These are phyloP conservation scores for Nannizziopsis barbatae DNA, from an alignment of 2,329 filamentous ascomycete species.

Conservation along the genomic window DNA sequence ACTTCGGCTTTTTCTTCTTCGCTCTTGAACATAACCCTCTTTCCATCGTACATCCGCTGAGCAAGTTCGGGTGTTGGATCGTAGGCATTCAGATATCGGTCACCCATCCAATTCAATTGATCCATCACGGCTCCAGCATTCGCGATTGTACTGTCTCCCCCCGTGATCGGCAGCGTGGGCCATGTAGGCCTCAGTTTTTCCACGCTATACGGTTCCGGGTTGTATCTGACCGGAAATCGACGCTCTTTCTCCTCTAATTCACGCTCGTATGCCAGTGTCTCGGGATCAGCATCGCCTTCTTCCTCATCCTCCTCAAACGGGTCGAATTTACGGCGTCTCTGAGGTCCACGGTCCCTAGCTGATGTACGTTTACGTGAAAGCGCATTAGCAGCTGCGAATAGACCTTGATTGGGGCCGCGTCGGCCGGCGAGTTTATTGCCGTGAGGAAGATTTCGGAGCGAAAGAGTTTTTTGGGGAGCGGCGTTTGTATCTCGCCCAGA, in stretches of 20 bases:
- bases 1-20: slow-evolving; percentile 30
- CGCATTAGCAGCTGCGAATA: slow-evolving; percentile 3
- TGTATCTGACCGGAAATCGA: slow-evolving; percentile 27
- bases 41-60: slow-evolving; percentile 27
- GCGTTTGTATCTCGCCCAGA: neutral
- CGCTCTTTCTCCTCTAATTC: slow-evolving; percentile 24
- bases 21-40: slow-evolving; percentile 29
- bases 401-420: neutral
- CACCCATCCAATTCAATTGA: slow-evolving; percentile 28
- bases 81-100: slow-evolving; percentile 27
- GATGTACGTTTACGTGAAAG: neutral
- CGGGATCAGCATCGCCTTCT: slow-evolving; percentile 13
- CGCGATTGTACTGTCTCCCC: slow-evolving; percentile 14
- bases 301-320: neutral
- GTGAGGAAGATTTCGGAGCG: slow-evolving; percentile 5
- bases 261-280: slow-evolving; percentile 23
- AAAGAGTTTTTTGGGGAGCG: slow-evolving; percentile 1
- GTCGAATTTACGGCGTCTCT: neutral
- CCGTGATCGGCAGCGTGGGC: slow-evolving; percentile 29
- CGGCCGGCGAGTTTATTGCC: neutral
- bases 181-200: slow-evolving; percentile 29
- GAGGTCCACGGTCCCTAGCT: no score
- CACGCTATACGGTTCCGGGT: slow-evolving; percentile 25
- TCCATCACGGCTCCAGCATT: slow-evolving; percentile 25
- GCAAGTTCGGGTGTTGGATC: slow-evolving; percentile 29